Evolutionary conservation across 2,329 filamentous ascomycete genomes (phyloP).

Genomic region (Penicillium brevicompactum): DNA sequence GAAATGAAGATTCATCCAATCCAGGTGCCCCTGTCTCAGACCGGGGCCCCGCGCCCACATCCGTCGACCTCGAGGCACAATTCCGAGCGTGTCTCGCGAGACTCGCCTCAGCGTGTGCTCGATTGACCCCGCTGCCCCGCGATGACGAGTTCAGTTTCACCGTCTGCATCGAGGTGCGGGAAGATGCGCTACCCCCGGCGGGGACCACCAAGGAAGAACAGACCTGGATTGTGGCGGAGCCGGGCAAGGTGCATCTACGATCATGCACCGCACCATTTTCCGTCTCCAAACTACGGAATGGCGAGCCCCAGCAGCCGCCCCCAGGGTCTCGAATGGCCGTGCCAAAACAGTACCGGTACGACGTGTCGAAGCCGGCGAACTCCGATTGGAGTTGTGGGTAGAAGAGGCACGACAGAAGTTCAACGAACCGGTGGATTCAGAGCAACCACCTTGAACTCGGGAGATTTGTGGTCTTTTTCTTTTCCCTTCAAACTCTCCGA

Average conservation of each 20-base stretch:
- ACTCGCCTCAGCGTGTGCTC: constrained; percentile 46
- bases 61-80: constrained; percentile 51
- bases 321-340: constrained; percentile 48
- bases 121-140: constrained; percentile 46
- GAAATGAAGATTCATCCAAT: constrained; percentile 38
- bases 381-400: constrained; percentile 70
- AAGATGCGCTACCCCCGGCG: constrained; percentile 49
- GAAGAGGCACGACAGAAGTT: constrained; percentile 64
- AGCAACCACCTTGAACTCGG: constrained; percentile 36
- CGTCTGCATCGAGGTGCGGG: constrained; percentile 51
- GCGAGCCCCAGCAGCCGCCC: constrained; percentile 37
- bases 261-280: constrained; percentile 44
- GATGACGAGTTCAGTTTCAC: constrained; percentile 53
- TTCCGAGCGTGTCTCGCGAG: constrained; percentile 51
- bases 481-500: background rate
- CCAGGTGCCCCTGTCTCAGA: constrained; percentile 30
- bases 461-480: background rate
- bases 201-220: constrained; percentile 54
- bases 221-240: constrained; percentile 63
- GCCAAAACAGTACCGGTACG: constrained; percentile 63
- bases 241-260: constrained; percentile 44
- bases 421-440: constrained; percentile 43
- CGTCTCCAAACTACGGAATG: constrained; percentile 40
- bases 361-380: constrained; percentile 64
- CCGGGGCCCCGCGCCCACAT: constrained; percentile 32